phyloP scores from a whole-genome alignment of 208 protist genomes.

The Crithidia acanthocephali region DNA sequence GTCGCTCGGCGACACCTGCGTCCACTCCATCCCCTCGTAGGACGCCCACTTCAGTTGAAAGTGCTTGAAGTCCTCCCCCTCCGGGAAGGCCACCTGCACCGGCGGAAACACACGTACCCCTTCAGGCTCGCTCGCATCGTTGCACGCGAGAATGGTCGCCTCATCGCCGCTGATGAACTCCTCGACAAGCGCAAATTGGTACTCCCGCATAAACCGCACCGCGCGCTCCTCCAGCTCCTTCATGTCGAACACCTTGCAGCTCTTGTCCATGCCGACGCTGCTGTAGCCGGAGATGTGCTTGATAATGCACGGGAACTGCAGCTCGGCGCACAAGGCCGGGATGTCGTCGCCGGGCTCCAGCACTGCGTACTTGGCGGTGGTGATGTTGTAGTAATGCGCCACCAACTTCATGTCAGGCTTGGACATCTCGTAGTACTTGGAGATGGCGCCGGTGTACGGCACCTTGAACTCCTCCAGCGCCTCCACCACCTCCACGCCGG shows the following conservation, averaged over 20 bases:
- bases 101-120: constrained; percentile 86
- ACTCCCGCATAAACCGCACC: constrained; percentile 71
- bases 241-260: constrained; percentile 81
- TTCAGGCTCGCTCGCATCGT: constrained; percentile 64
- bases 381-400: constrained; percentile 80
- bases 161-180: constrained; percentile 91
- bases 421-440: constrained; percentile 89
- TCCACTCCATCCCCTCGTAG: constrained; percentile 91
- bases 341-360: constrained; percentile 66
- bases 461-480: constrained; percentile 91
- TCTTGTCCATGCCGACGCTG: constrained; percentile 91
- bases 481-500: constrained; percentile 84
- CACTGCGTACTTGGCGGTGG: constrained; percentile 65
- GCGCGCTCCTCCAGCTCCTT: constrained; percentile 57
- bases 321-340: constrained; percentile 33
- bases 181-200: constrained; percentile 86
- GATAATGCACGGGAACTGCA: constrained; percentile 84
- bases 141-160: constrained; percentile 84
- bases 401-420: constrained; percentile 93
- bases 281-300: constrained; percentile 93
- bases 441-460: constrained; percentile 88
- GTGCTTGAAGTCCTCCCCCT: constrained; percentile 91
- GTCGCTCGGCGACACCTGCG: constrained; percentile 58
- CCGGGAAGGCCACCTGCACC: constrained; percentile 79
- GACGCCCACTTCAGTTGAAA: constrained; percentile 92